Base-by-base conservation (phyloP, 371 early-diverging fungal species). In the Mucor velutinosus region DNA sequence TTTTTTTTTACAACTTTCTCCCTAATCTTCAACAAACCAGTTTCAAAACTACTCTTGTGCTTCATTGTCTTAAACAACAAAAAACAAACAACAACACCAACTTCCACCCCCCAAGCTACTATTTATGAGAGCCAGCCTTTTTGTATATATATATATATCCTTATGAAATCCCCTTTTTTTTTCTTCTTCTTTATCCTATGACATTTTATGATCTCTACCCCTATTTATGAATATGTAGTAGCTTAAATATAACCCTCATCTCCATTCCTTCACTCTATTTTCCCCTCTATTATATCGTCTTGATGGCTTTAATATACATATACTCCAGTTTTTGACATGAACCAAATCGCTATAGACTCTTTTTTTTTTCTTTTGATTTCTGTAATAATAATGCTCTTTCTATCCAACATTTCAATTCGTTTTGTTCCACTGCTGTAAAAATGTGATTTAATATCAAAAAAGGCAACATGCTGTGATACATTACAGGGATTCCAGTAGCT, bases 241-340 rank as follows among this genome's bases (percentile, higher is more conserved):
- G 65, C 65, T 58, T 65, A 58, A 37, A 30, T 58, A 65, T 65
- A 65, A 65, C 65, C 65, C 65, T 65, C 65, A 58, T 58, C 65
- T 58, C 65, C 65, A 58, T 37, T 58, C 65, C 33, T 65, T 65
- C 58, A 25, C 65, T 47, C 33, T 58, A 32, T 58, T 65, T 29
- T 29, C n/a, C 17, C 29, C 30, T 7, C 19, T 58, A 39, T 19
- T 56, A 53, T 64, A 41, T 37, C 41, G 58, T 64, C 58, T 64
- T 58, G 64, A 64, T 56, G 64, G 45, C 64, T 27, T n/a, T 23
- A 55, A 17, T 37, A 17, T 56, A 41, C 17, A 60, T 32, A n/a
- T n/a, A 57, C 29, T 5, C 41, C 19, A 56, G 37, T 37, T 58
- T 64, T 65, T 58, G 56, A 64, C 64, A 64, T 64, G 64, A 64